Percentiles rank a stretch among this genome's conserved stretches.
phyloP scores from a whole-genome alignment of 768 basidiomycete species.

The Boletellus emodensis region DNA sequence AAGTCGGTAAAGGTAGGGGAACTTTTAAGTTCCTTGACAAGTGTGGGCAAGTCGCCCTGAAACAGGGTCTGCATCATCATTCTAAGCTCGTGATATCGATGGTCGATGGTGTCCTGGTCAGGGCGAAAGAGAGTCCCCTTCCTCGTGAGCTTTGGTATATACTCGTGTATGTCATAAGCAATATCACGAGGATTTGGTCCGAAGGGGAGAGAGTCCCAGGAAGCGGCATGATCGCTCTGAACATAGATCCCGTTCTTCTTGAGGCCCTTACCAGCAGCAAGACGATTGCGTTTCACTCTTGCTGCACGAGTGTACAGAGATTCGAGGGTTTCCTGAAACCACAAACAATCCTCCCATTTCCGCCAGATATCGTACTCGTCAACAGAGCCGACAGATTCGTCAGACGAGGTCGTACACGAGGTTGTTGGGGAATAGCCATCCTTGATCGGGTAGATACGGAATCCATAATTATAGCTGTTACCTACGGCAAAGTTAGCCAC shows the following conservation, averaged over 20 bases:
- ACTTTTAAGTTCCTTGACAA: conserved; percentile 62
- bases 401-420: conserved; percentile 28
- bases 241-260: conserved; percentile 68
- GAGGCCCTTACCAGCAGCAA: conserved; percentile 69
- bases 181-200: conserved; percentile 77
- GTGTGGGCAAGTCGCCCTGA: conserved; percentile 54
- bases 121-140: conserved; percentile 71
- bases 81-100: conserved; percentile 57
- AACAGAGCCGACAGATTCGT: conserved; percentile 33
- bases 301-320: conserved; percentile 59
- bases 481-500: conserved; percentile 34
- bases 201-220: conserved; percentile 81
- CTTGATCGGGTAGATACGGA: conserved; percentile 51
- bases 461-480: conserved; percentile 53
- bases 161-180: conserved; percentile 61
- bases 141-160: conserved; percentile 65
- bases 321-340: conserved; percentile 70
- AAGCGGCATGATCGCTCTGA: conserved; percentile 69
- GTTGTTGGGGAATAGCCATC: conserved; percentile 29
- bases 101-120: conserved; percentile 60
- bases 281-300: conserved; percentile 61
- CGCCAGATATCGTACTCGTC: conserved; percentile 72
- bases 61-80: conserved; percentile 59
- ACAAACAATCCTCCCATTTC: conserved; percentile 79
- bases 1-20: conserved; percentile 64